These are phyloP conservation scores for Suillus weaverae DNA, from an alignment of 768 basidiomycete species.

Conservation along the genomic window DNA sequence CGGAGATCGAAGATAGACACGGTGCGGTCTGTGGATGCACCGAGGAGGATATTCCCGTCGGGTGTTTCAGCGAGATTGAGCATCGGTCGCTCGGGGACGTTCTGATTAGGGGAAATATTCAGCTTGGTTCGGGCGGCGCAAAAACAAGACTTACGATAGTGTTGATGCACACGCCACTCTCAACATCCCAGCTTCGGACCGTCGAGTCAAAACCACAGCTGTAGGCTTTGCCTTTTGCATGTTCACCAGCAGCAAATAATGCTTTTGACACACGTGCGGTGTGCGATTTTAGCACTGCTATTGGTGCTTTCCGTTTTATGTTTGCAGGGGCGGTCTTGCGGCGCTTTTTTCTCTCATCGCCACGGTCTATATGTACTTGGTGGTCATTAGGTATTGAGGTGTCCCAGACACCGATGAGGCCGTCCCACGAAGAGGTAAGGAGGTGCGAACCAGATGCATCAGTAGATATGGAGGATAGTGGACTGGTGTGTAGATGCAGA, in stretches of 20 bases:
- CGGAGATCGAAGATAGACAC: conserved; percentile 75
- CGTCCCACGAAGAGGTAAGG: conserved; percentile 87
- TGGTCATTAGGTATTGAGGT: conserved; percentile 59
- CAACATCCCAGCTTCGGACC: conserved; percentile 84
- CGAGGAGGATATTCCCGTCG: conserved; percentile 42
- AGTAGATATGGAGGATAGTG: conserved; percentile 70
- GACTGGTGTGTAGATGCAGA: conserved; percentile 79
- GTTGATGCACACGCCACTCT: conserved; percentile 65
- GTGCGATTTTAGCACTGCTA: conserved; percentile 78
- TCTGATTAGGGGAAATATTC: conserved; percentile 37
- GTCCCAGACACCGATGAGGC: conserved; percentile 81
- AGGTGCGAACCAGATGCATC: conserved; percentile 59
- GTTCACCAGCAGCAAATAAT: conserved; percentile 46
- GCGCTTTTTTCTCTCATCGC: conserved; percentile 54
- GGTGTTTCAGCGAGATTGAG: conserved; percentile 54
- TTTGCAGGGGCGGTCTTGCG: conserved; percentile 47
- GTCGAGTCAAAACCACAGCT: conserved; percentile 92
- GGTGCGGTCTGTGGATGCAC: conserved; percentile 73
- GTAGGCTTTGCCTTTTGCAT: conserved; percentile 45
- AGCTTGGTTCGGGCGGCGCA: not conserved
- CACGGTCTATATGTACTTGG: conserved; percentile 45
- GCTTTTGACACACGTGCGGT: conserved; percentile 77
- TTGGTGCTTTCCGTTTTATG: conserved; percentile 64
- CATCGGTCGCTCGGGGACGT: conserved; percentile 73
- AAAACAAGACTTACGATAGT: conserved; percentile 57